Percentiles rank a stretch among this genome's conserved stretches.
Conservation (phyloP, 495 filamentous ascomycete species). For the Trichoderma virens region DNA sequence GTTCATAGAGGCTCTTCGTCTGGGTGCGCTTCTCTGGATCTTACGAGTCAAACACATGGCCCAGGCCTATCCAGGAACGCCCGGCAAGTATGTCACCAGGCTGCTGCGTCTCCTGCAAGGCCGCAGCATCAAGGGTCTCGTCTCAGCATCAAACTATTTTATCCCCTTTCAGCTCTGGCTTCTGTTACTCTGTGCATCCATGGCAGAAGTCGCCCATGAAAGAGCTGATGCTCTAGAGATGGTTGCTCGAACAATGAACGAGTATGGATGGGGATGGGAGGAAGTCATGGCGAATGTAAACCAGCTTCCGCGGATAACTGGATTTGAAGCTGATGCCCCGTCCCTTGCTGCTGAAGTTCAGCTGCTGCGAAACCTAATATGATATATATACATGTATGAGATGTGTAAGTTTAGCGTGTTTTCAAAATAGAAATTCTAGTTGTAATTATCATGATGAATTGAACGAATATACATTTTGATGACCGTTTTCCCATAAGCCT, state of each 20-base stretch:
- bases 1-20: not conserved
- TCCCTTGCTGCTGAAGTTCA: not conserved
- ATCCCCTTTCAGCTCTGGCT: conserved; percentile 1
- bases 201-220: not conserved
- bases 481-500: not conserved
- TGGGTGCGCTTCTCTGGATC: not conserved
- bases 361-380: not conserved
- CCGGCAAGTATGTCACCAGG: not conserved
- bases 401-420: not conserved
- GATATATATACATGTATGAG: not conserved
- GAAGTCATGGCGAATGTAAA: not conserved
- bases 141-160: not conserved
- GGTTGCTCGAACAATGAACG: not conserved
- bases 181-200: not conserved
- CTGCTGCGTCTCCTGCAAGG: not conserved
- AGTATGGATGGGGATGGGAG: not conserved
- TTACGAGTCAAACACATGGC: not conserved
- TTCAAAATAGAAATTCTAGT: not conserved
- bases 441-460: not conserved
- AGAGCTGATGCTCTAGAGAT: not conserved
- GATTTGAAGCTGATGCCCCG: not conserved
- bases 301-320: not conserved
- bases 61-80: not conserved
- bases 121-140: not conserved
- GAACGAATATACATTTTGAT: not conserved